Evolutionary conservation across 2,329 filamentous ascomycete species (phyloP).

Genomic region (Atkinsonella hypoxylon): DNA sequence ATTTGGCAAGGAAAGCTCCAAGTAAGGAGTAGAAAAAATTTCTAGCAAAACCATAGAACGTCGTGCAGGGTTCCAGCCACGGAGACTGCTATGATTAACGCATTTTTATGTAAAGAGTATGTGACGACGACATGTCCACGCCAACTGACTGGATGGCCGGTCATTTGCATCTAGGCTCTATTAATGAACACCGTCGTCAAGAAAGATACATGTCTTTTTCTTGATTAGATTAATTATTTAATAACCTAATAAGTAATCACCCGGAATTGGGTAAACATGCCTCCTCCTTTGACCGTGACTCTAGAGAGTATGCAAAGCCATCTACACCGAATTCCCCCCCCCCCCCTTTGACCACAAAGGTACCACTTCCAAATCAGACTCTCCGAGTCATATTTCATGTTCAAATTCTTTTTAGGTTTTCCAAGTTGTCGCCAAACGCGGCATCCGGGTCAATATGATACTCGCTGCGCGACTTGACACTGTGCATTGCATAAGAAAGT

Average conservation of each 20-base stretch:
- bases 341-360: not conserved
- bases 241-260: not conserved
- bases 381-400: constrained; percentile 19
- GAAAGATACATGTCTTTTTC: no score
- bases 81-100: not conserved
- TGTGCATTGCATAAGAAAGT: no score
- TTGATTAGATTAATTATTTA: not conserved
- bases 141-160: no score
- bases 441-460: constrained; percentile 19
- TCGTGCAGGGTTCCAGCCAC: not conserved
- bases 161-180: no score
- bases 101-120: no score
- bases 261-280: not conserved
- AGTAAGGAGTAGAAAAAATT: not conserved
- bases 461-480: no score
- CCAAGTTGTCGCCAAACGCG: constrained; percentile 20
- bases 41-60: not conserved
- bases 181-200: no score
- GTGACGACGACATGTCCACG: no score
- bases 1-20: constrained; percentile 1
- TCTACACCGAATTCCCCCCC: not conserved
- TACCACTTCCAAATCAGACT: constrained; percentile 24
- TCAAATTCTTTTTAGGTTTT: constrained; percentile 18
- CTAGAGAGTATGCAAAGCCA: not conserved
- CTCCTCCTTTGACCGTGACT: not conserved